These are phyloP conservation scores for Aspergillus carbonarius DNA, from an alignment of 2,329 filamentous ascomycete genomes.

Conservation along the genomic window DNA sequence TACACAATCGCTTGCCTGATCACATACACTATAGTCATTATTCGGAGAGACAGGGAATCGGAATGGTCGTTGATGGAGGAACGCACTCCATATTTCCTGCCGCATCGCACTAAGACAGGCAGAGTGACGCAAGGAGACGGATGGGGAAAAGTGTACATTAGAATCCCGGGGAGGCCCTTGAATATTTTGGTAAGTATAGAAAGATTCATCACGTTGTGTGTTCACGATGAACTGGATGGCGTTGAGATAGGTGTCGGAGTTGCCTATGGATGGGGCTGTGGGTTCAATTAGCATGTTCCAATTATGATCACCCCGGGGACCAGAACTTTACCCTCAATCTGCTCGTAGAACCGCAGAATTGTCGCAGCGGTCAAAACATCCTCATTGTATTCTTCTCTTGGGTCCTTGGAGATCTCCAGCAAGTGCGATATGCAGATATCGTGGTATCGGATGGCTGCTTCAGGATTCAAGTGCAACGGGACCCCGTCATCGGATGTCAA, in stretches of 20 bases:
- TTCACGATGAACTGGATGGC: slow-evolving; percentile 17
- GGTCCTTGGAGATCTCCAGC: slow-evolving; percentile 30
- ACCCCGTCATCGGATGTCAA: background rate
- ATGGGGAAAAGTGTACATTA: slow-evolving; percentile 15
- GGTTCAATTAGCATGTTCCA: slow-evolving; percentile 39
- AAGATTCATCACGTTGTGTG: slow-evolving; percentile 12
- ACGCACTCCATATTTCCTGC: slow-evolving; percentile 49
- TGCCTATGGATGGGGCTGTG: slow-evolving; percentile 8
- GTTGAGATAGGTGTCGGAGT: slow-evolving; percentile 16
- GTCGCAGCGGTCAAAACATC: slow-evolving; percentile 57
- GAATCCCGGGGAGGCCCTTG: slow-evolving; percentile 13
- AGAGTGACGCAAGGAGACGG: slow-evolving; percentile 36
- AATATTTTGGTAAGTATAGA: slow-evolving; percentile 17
- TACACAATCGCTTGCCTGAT: slow-evolving; percentile 51
- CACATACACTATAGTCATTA: slow-evolving; percentile 54
- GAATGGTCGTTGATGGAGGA: slow-evolving; percentile 46
- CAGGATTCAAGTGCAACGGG: background rate
- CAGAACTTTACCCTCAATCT: slow-evolving; percentile 53
- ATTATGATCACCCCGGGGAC: slow-evolving; percentile 30
- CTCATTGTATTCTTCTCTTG: slow-evolving; percentile 48
- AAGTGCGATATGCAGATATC: slow-evolving; percentile 17
- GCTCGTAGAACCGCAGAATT: slow-evolving; percentile 58
- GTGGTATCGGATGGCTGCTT: slow-evolving; percentile 7
- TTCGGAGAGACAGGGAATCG: slow-evolving; percentile 53
- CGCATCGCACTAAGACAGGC: slow-evolving; percentile 47